These are phyloP conservation scores for Thyridium curvatum DNA, from an alignment of 2,329 filamentous ascomycete genomes.

Conservation along the genomic window DNA sequence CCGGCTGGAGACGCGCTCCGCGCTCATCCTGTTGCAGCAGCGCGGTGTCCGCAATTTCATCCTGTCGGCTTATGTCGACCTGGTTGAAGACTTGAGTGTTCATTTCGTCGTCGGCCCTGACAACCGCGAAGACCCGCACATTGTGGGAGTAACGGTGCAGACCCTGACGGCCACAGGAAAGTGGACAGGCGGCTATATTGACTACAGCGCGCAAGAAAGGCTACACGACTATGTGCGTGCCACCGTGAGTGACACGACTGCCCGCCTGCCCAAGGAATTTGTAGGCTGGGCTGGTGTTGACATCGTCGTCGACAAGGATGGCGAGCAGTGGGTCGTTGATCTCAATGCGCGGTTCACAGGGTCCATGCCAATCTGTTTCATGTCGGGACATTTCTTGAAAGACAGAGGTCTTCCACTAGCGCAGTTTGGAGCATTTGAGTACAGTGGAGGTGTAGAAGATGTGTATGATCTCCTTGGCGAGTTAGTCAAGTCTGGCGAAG, in stretches of 20 bases:
- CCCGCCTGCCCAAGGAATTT: slow-evolving; percentile 9
- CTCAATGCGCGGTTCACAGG: slow-evolving; percentile 16
- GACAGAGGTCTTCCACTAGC: slow-evolving; percentile 10
- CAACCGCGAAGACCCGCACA: slow-evolving; percentile 10
- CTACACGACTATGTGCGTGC: slow-evolving; percentile 8
- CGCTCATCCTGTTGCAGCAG: slow-evolving; percentile 9
- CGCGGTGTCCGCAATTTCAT: slow-evolving; percentile 12
- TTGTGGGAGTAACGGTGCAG: slow-evolving; percentile 14
- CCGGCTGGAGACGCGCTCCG: slow-evolving; percentile 3
- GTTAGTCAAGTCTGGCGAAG: slow-evolving; percentile 8
- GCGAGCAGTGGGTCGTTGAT: slow-evolving; percentile 14
- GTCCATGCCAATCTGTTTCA: slow-evolving; percentile 16
- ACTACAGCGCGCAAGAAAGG: slow-evolving; percentile 12
- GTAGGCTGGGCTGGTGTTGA: slow-evolving; percentile 16
- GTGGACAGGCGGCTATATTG: slow-evolving; percentile 14
- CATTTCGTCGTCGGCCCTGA: slow-evolving; percentile 14
- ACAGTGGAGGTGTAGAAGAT: slow-evolving; percentile 9
- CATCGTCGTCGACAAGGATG: slow-evolving; percentile 11
- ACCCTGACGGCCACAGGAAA: slow-evolving; percentile 12
- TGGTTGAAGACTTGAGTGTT: slow-evolving; percentile 13
- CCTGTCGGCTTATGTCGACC: slow-evolving; percentile 12
- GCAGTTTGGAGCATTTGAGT: slow-evolving; percentile 13
- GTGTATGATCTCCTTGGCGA: slow-evolving; percentile 9
- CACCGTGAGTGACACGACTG: slow-evolving; percentile 12
- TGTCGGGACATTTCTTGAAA: slow-evolving; percentile 14